These are phyloP conservation scores for Nadsonia commutata DNA, from an alignment of 1,139 yeast species.

Conservation along the genomic window DNA sequence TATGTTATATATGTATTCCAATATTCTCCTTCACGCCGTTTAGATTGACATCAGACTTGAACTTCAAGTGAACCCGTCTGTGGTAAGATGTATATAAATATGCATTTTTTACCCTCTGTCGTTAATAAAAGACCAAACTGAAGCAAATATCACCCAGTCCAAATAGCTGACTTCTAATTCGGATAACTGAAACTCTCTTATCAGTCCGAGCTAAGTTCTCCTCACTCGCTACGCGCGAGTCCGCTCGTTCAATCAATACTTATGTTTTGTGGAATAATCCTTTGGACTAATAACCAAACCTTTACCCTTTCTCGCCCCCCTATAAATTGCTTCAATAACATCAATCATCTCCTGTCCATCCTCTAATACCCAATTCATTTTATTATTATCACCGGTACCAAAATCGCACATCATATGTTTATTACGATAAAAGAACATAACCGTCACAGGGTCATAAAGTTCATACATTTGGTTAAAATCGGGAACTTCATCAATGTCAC, in stretches of 20 bases:
- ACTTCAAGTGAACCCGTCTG: too few relatives aligned
- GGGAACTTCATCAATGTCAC: slow-evolving; percentile 79
- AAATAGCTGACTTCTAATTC: too few relatives aligned
- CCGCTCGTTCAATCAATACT: slow-evolving; percentile 14
- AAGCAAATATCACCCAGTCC: too few relatives aligned
- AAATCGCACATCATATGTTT: slow-evolving; percentile 97
- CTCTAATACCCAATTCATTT: slow-evolving; percentile 63
- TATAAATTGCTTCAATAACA: slow-evolving; percentile 71
- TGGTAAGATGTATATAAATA: too few relatives aligned
- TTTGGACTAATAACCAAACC: slow-evolving; percentile 81
- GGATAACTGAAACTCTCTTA: too few relatives aligned
- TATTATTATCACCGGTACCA: slow-evolving; percentile 95
- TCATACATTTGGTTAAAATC: slow-evolving; percentile 93
- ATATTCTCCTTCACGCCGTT: too few relatives aligned
- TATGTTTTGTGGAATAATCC: slow-evolving; percentile 24
- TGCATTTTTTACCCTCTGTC: too few relatives aligned
- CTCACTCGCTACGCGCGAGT: too few relatives aligned
- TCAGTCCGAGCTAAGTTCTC: too few relatives aligned
- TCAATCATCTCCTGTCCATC: slow-evolving; percentile 87
- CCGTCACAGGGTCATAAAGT: slow-evolving; percentile 74
- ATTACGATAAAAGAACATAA: slow-evolving; percentile 87
- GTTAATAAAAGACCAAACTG: too few relatives aligned
- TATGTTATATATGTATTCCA: too few relatives aligned
- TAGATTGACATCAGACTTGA: too few relatives aligned
- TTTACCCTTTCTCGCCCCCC: slow-evolving; percentile 88